Evolutionary conservation across 1,139 yeast genomes (phyloP).

Genomic region (Saccharomyces pastorianus): DNA sequence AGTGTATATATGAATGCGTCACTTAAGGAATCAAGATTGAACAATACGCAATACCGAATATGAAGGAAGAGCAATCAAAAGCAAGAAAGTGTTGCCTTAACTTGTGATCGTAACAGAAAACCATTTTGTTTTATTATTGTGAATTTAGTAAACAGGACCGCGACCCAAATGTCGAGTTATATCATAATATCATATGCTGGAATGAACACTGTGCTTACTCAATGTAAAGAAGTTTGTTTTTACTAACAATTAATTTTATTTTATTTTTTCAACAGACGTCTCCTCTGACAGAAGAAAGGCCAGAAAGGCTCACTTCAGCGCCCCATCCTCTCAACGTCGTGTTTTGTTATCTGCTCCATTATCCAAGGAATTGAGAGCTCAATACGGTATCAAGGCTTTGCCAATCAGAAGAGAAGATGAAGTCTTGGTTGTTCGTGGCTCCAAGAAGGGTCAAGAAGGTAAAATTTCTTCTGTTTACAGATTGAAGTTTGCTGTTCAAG

Average conservation of each 20-base stretch:
- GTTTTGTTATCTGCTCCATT: slow-evolving; percentile 95
- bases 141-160: neutral
- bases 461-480: slow-evolving; percentile 97
- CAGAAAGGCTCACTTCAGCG: slow-evolving; percentile 99
- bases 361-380: slow-evolving; percentile 97
- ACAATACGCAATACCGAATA: neutral
- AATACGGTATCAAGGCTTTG: slow-evolving; percentile 91
- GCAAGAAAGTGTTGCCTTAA: neutral
- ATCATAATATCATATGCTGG: neutral
- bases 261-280: slow-evolving; percentile 28
- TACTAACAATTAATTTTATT: slow-evolving; percentile 1
- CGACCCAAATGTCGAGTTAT: neutral
- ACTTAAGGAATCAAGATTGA: neutral
- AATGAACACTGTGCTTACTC: neutral
- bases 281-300: slow-evolving; percentile 99
- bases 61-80: neutral
- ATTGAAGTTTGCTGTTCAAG: slow-evolving; percentile 93
- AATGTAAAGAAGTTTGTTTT: neutral
- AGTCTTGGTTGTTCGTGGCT: slow-evolving; percentile 94
- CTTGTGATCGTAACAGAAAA: neutral
- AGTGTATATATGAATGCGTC: neutral
- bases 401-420: slow-evolving; percentile 99
- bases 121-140: neutral
- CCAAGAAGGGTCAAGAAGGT: slow-evolving; percentile 99
- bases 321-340: slow-evolving; percentile 97